A percentile compares a stretch with the other conserved stretches of the same genome.
Evolutionary conservation across 345 rosid species (phyloP).

Genomic region (Gossypium anomalum): DNA sequence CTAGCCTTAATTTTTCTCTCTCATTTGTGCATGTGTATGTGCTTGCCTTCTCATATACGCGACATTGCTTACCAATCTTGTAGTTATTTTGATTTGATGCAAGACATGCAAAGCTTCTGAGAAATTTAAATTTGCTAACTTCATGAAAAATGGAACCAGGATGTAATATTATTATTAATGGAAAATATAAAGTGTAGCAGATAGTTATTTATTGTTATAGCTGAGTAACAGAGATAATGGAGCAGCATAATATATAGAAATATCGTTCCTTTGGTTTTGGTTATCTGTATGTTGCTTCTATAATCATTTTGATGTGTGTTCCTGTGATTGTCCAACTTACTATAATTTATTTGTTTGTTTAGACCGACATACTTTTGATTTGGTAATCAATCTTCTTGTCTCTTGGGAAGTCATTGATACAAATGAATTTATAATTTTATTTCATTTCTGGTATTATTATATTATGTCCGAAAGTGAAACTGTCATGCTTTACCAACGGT

Average conservation of each 20-base stretch:
- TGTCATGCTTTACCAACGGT: neutral
- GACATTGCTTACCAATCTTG: neutral
- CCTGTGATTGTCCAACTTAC: neutral
- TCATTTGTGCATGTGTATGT: neutral
- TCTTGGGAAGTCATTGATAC: neutral
- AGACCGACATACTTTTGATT: neutral
- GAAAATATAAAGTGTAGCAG: neutral
- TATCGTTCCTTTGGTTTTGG: neutral
- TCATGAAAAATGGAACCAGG: neutral
- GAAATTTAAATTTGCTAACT: neutral
- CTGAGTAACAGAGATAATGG: neutral
- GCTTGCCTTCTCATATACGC: neutral
- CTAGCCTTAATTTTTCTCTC: neutral
- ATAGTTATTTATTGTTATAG: neutral
- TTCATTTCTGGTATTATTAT: neutral
- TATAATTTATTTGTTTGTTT: neutral
- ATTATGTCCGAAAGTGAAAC: neutral
- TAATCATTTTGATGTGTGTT: neutral
- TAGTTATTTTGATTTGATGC: neutral
- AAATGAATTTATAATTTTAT: neutral
- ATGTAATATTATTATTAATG: slow-evolving; percentile 4
- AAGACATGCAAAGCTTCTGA: neutral
- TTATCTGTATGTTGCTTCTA: neutral
- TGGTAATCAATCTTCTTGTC: neutral
- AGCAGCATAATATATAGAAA: neutral